A percentile compares a stretch with the other conserved stretches of the same genome.
Conservation (phyloP, 2,329 filamentous ascomycete genomes). For the Fusarium camptoceras region DNA sequence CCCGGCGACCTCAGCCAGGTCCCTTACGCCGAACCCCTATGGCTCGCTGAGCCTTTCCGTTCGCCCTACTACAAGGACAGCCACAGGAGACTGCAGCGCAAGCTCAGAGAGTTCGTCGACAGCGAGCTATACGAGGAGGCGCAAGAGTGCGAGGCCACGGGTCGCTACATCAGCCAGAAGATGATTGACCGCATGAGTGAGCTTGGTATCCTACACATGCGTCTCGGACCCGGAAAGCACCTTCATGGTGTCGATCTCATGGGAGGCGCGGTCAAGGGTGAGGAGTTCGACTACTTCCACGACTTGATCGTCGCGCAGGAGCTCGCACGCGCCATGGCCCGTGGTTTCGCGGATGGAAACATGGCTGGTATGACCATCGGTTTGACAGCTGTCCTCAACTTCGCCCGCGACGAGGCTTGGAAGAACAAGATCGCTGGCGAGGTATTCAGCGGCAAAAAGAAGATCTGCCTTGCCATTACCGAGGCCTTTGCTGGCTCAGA, state of each 20-base stretch:
- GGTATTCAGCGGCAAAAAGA: conserved; percentile 83
- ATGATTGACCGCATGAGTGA: conserved; percentile 84
- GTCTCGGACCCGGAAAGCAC: conserved; percentile 85
- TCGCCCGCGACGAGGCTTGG: conserved; percentile 74
- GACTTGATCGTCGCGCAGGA: conserved; percentile 83
- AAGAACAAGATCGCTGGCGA: conserved; percentile 76
- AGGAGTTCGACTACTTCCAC: conserved; percentile 90
- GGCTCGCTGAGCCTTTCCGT: conserved; percentile 82
- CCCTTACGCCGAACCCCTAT: conserved; percentile 87
- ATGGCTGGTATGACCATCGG: conserved; percentile 89
- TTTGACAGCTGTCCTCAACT: conserved; percentile 83
- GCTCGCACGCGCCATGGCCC: conserved; percentile 74
- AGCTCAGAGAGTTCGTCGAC: conserved; percentile 79
- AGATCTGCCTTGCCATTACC: conserved; percentile 88
- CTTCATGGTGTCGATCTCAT: conserved; percentile 77
- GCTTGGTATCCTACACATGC: conserved; percentile 81
- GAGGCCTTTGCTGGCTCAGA: conserved; percentile 87
- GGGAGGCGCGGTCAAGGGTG: conserved; percentile 76
- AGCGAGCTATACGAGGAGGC: conserved; percentile 78
- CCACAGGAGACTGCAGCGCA: conserved; percentile 75
- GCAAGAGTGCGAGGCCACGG: conserved; percentile 78
- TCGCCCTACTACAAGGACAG: conserved; percentile 84
- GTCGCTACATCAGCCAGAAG: conserved; percentile 76
- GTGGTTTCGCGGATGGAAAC: conserved; percentile 88
- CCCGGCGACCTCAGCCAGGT: conserved; percentile 80